Percentiles rank a stretch among this genome's conserved stretches.
Evolutionary conservation across 495 filamentous ascomycete genomes (phyloP).

Genomic region (Aspergillus coremiiformis): DNA sequence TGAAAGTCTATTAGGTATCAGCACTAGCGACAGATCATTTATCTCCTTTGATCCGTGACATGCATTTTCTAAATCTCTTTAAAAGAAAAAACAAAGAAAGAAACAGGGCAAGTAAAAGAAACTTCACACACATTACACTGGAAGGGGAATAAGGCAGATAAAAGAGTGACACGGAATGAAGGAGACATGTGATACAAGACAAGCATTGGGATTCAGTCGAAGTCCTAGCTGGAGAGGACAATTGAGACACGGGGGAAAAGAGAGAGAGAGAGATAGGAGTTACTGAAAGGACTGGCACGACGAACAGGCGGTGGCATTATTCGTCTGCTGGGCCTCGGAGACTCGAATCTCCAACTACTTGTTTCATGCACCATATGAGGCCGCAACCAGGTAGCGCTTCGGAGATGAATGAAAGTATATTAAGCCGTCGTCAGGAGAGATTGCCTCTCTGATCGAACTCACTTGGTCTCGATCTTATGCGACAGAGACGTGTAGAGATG

Average conservation of each 20-base stretch:
- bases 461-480: not conserved
- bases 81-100: constrained; percentile 3
- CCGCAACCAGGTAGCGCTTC: not conserved
- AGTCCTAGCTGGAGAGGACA: not conserved
- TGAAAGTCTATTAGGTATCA: constrained; percentile 28
- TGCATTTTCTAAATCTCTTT: constrained; percentile 23
- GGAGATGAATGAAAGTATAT: not conserved
- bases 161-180: constrained; percentile 2
- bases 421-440: not conserved
- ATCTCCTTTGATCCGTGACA: constrained; percentile 19
- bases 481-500: not conserved
- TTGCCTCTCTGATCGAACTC: not conserved
- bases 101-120: constrained; percentile 8
- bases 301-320: too few relatives aligned
- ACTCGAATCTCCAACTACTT: not conserved
- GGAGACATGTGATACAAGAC: not conserved
- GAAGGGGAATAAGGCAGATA: not conserved
- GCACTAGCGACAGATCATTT: constrained; percentile 25
- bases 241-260: not conserved
- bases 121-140: not conserved
- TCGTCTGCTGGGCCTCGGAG: not conserved
- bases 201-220: constrained; percentile 2
- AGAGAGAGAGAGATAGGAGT: not conserved
- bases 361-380: not conserved
- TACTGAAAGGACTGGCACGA: constrained; percentile 1